Conservation (phyloP, 2,329 filamentous ascomycete genomes). For the Triangularia verruculosa region DNA sequence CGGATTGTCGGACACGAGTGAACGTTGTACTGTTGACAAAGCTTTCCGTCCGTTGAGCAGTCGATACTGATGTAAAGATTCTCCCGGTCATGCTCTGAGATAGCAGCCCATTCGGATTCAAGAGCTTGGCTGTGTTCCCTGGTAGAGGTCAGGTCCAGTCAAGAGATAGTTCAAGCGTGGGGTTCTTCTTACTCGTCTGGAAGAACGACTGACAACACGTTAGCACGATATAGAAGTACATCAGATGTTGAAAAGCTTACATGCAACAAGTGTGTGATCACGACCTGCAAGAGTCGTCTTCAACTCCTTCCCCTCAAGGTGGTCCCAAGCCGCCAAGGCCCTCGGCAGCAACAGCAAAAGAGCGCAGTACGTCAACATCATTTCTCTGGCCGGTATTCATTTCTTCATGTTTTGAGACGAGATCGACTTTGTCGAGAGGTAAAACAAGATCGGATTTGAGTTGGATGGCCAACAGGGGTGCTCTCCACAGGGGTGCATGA, state of each 20-base stretch:
- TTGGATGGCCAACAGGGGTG: constrained; percentile 7
- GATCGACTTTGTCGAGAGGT: too few species aligned
- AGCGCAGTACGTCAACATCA: not conserved
- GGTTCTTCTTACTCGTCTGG: constrained; percentile 7
- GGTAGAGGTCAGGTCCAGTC: constrained; percentile 10
- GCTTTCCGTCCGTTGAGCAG: constrained; percentile 34
- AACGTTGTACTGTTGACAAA: constrained; percentile 43
- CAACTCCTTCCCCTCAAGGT: constrained; percentile 17
- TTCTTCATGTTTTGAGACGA: not conserved
- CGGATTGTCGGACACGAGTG: constrained; percentile 47
- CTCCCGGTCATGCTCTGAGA: constrained; percentile 23
- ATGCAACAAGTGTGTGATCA: constrained; percentile 33
- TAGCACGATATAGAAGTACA: constrained; percentile 2
- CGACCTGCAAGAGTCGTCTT: constrained; percentile 11
- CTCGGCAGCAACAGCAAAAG: not conserved
- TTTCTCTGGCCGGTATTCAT: not conserved
- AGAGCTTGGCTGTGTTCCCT: constrained; percentile 35
- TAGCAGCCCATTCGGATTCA: constrained; percentile 36
- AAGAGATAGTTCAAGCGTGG: not conserved
- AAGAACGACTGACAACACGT: constrained; percentile 4
- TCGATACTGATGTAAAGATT: constrained; percentile 37
- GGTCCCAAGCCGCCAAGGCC: constrained; percentile 25
- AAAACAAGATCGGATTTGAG: not conserved
- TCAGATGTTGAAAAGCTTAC: constrained; percentile 29
- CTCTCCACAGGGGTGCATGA: constrained; percentile 16